Conservation (phyloP, 371 early-diverging fungal species). For the Mortierella sp. region DNA sequence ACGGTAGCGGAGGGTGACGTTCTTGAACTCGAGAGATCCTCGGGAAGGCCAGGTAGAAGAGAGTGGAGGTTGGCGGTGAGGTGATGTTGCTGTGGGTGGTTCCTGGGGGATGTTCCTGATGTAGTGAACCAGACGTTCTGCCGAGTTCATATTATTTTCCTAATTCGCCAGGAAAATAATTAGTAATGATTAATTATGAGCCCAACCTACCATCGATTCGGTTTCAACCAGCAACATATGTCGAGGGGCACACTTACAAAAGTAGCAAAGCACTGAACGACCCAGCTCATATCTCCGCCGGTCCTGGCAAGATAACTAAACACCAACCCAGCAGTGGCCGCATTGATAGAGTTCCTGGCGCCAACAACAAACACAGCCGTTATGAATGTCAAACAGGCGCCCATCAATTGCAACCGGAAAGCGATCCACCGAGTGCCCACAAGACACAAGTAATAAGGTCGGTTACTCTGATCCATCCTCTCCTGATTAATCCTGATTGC, state of each 20-base stretch:
- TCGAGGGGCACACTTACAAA: conserved; percentile 19
- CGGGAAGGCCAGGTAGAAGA: conserved; percentile 62
- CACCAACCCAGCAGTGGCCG: conserved; percentile 39
- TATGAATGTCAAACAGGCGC: not conserved
- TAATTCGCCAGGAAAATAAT: not conserved
- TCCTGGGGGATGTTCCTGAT: conserved; percentile 55
- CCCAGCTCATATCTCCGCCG: conserved; percentile 49
- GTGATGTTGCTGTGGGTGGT: conserved; percentile 25
- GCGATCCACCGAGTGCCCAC: conserved; percentile 77
- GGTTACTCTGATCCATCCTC: conserved; percentile 64
- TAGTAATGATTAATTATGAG: not conserved
- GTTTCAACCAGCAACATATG: not conserved
- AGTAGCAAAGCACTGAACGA: conserved; percentile 52
- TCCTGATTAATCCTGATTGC: conserved; percentile 29
- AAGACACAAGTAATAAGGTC: conserved; percentile 70
- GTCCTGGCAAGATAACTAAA: conserved; percentile 44
- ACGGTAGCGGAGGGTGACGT: conserved; percentile 74
- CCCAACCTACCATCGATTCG: not conserved
- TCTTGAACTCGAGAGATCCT: conserved; percentile 70
- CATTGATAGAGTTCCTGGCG: conserved; percentile 20
- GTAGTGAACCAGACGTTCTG: conserved; percentile 79
- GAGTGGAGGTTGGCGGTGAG: conserved; percentile 63
- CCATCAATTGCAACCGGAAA: conserved; percentile 50
- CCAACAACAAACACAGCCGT: not conserved
- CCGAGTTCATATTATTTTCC: conserved; percentile 76